Base-by-base conservation (phyloP, 164 flowering plant species). In the Vitis rotundifolia region DNA sequence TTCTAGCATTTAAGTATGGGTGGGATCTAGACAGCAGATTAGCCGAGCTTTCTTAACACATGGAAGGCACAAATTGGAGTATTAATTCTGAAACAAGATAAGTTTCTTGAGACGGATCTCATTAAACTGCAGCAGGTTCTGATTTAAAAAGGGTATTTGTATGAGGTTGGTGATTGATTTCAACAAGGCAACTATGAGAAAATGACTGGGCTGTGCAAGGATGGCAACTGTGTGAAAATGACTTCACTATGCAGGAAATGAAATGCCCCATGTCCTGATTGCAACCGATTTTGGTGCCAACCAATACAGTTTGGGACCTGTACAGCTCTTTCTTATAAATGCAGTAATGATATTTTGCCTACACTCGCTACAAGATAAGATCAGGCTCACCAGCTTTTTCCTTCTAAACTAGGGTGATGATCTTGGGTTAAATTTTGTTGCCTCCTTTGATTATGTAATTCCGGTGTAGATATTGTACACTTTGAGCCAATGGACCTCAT, bases 201-300 rank as follows among this genome's bases (percentile, higher is more conserved):
- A 37, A 37, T 3, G 44, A 37, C 44, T 37, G 22, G 9, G 52
- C 54, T 64, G 44, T 67, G 31, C 16, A 31, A 56, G 13, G 10
- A 15, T 19, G 60, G 66, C 69, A 63, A 51, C 73, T 59, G 76
- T 26, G 51, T 50, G 77, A 79, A 71, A 71, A 29, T 58, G 77
- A 79, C 79, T 53, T 54, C 22, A 26, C 66, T 18, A 37, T 60
- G 44, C 14, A 59, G 64, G 53, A 29, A 71, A 47, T 37, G 3
- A 68, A 63, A 66, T 63, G 72, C 71, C 49, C 57, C 77, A 67
- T 73, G 73, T 75, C 81, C 31, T 70, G 68, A 54, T 49, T 47
- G 63, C 18, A 61, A 31, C 48, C 29, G 28, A 49, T 16, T 51
- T 9, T 65, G 22, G 66, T 26, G 53, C 55, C 64, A 57, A 55